Conservation (phyloP, 1,139 yeast genomes). For the Yamadazyma taylorii region DNA sequence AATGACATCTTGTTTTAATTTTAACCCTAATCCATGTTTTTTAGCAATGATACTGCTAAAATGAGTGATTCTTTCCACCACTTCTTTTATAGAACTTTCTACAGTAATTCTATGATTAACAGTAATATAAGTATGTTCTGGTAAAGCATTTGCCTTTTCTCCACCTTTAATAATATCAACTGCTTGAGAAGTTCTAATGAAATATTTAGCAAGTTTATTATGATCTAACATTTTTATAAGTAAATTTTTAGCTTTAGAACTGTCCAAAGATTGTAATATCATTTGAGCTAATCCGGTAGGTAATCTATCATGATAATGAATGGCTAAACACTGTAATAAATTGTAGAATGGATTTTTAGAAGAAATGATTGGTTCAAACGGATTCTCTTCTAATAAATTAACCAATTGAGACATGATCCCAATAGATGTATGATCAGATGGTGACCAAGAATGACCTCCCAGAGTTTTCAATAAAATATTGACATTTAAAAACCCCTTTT, state of each 20-base stretch:
- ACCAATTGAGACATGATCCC: constrained; percentile 46
- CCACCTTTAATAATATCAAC: constrained; percentile 72
- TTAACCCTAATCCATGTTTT: constrained; percentile 47
- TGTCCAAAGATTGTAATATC: constrained; percentile 36
- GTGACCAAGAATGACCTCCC: constrained; percentile 53
- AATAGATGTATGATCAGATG: constrained; percentile 49
- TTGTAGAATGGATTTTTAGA: constrained; percentile 42
- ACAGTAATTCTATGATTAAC: constrained; percentile 62
- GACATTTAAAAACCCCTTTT: constrained; percentile 47
- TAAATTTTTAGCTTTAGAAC: constrained; percentile 40
- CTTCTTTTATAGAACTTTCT: constrained; percentile 45
- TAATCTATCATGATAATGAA: constrained; percentile 32
- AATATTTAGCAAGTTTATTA: constrained; percentile 30
- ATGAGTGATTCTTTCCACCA: constrained; percentile 37
- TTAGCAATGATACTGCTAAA: constrained; percentile 43
- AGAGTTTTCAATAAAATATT: constrained; percentile 41
- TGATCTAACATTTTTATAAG: constrained; percentile 35
- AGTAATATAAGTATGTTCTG: constrained; percentile 58
- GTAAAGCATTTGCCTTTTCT: constrained; percentile 69
- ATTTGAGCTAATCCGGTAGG: constrained; percentile 26
- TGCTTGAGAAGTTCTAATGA: constrained; percentile 66
- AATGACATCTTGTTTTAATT: constrained; percentile 33
- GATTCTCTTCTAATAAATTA: constrained; percentile 34
- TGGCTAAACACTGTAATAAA: constrained; percentile 46
- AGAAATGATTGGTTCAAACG: constrained; percentile 35